Percentiles rank a stretch among this genome's conserved stretches.
Evolutionary conservation across 202 grass and related monocot genomes (phyloP).

Genomic region (Eragrostis tef): DNA sequence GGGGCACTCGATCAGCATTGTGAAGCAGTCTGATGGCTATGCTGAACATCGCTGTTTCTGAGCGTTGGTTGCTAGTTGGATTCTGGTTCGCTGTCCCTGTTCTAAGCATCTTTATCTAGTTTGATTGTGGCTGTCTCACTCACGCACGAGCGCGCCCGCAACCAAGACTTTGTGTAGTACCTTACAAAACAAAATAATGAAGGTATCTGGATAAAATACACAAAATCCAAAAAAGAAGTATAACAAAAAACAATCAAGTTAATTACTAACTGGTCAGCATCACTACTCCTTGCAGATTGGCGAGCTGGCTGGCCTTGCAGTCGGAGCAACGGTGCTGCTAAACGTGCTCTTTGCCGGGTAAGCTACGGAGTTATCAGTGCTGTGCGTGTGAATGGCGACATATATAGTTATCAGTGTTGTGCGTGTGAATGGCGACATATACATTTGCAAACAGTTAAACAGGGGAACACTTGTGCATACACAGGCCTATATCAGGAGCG

Average conservation of each 20-base stretch:
- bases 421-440: neutral
- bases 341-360: slow-evolving; percentile 65
- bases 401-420: no score
- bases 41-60: slow-evolving; percentile 5
- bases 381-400: neutral
- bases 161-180: neutral
- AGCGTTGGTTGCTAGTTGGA: neutral
- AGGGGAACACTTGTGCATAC: neutral
- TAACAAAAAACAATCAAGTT: no score
- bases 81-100: slow-evolving; percentile 11
- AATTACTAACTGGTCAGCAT: neutral
- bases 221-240: neutral
- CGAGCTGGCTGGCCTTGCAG: slow-evolving; percentile 65
- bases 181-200: neutral
- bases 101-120: neutral
- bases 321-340: slow-evolving; percentile 68
- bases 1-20: no score
- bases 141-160: neutral
- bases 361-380: neutral
- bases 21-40: neutral
- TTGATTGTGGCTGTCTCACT: neutral
- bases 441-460: neutral
- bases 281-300: slow-evolving; percentile 49
- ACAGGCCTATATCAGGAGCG: slow-evolving; percentile 62
- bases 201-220: neutral